Conservation (phyloP, 176 grass and related monocot species). For the Hordeum vulgare region MorexV3_pseudomolecules_assembly NC_058521.1:30680620-30681119, state of each 20-base stretch:
- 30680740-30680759: background rate
- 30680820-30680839: conserved; percentile 14
- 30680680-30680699: background rate
- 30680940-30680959: conserved; percentile 39
- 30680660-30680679: background rate
- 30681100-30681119: conserved; percentile 35
- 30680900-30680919: conserved; percentile 31
- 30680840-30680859: conserved; percentile 7
- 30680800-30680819: conserved; percentile 15
- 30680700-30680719: background rate
- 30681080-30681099: conserved; percentile 25
- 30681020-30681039: conserved; percentile 28
- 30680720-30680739: background rate
- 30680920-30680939: conserved; percentile 30
- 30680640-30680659: background rate
- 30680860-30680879: conserved; percentile 20
- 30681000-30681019: conserved; percentile 33
- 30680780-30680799: conserved; percentile 31
- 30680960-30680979: conserved; percentile 37
- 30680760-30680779: background rate
- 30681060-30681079: conserved; percentile 33
- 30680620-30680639: background rate
- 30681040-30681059: conserved; percentile 34
- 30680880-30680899: conserved; percentile 22
- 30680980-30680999: conserved; percentile 23